A percentile compares a stretch with the other conserved stretches of the same genome.
Evolutionary conservation across 129 eudicot genomes (phyloP).

Genomic region (Artemisia tridentata): DNA sequence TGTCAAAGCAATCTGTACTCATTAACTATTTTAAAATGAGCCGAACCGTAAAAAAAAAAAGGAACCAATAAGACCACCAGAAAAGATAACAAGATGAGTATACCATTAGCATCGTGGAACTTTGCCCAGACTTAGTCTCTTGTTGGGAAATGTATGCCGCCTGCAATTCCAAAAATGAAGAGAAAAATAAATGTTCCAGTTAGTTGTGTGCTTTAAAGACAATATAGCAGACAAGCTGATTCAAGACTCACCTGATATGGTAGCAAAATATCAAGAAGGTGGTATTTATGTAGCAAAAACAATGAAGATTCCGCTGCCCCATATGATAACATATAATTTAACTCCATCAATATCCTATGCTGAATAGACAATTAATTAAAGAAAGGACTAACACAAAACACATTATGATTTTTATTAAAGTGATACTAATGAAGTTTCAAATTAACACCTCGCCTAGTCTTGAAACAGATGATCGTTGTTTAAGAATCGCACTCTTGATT

Average conservation of each 20-base stretch:
- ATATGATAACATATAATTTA: conserved; percentile 77
- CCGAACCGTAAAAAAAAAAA: not conserved
- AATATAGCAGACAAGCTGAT: conserved; percentile 8
- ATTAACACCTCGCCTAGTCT: conserved; percentile 48
- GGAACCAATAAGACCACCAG: not conserved
- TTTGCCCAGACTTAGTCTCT: conserved; percentile 27
- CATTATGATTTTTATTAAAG: not conserved
- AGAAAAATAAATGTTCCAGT: not conserved
- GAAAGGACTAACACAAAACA: not conserved
- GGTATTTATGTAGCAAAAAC: conserved; percentile 52
- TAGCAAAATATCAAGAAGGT: conserved; percentile 62
- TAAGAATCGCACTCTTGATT: conserved; percentile 59
- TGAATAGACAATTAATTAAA: conserved; percentile 28
- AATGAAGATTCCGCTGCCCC: conserved; percentile 88
- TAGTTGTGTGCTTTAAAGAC: conserved; percentile 4
- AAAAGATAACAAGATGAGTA: conserved; percentile 6
- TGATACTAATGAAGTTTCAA: conserved; percentile 8
- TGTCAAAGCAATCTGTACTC: conserved; percentile 31
- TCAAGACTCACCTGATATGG: conserved; percentile 66
- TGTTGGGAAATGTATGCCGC: conserved; percentile 66
- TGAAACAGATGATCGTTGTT: conserved; percentile 44
- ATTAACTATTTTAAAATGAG: not conserved
- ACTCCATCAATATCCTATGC: conserved; percentile 68
- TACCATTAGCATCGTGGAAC: conserved; percentile 73
- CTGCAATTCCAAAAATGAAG: conserved; percentile 34